Conservation (phyloP, 169 alveolate genomes). For the Eimeria brunetti region DNA sequence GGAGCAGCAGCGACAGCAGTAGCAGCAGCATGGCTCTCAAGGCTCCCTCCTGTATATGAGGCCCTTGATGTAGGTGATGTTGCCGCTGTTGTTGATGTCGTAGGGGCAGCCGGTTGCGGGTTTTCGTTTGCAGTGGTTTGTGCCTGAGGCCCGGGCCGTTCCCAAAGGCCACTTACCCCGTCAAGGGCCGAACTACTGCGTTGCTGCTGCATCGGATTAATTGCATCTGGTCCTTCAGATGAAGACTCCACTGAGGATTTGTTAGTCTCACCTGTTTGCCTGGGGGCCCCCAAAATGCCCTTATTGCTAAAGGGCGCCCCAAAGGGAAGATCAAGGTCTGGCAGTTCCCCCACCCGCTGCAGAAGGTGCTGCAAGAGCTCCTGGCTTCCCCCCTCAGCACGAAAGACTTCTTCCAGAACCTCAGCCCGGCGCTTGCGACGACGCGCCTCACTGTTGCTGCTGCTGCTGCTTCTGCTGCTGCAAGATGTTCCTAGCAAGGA, state of each 20-base stretch:
- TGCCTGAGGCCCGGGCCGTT: not conserved
- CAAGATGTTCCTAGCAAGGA: not conserved
- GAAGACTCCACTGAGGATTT: not conserved
- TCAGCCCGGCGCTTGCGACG: not conserved
- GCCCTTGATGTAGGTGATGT: not conserved
- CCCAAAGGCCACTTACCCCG: not conserved
- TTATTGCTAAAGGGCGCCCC: not conserved
- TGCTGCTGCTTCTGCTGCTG: slow-evolving; percentile 60
- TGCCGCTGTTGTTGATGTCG: not conserved
- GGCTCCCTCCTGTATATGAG: not conserved
- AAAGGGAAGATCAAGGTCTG: slow-evolving; percentile 39
- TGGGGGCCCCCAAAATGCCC: not conserved
- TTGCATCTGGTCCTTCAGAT: not conserved
- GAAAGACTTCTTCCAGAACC: not conserved
- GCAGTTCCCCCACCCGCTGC: slow-evolving; percentile 54
- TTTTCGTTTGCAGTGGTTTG: not conserved
- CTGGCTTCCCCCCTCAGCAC: slow-evolving; percentile 52
- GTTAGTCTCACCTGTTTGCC: not conserved
- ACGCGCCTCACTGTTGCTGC: slow-evolving; percentile 33
- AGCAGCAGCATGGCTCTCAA: not conserved
- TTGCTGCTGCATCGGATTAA: not conserved
- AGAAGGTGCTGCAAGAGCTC: slow-evolving; percentile 25
- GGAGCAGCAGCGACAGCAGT: slow-evolving; percentile 3
- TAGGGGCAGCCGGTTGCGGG: not conserved
- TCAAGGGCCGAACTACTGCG: not conserved